phyloP scores from a whole-genome alignment of 2,329 filamentous ascomycete species.

The Chrysoporthe austroafricana region DNA sequence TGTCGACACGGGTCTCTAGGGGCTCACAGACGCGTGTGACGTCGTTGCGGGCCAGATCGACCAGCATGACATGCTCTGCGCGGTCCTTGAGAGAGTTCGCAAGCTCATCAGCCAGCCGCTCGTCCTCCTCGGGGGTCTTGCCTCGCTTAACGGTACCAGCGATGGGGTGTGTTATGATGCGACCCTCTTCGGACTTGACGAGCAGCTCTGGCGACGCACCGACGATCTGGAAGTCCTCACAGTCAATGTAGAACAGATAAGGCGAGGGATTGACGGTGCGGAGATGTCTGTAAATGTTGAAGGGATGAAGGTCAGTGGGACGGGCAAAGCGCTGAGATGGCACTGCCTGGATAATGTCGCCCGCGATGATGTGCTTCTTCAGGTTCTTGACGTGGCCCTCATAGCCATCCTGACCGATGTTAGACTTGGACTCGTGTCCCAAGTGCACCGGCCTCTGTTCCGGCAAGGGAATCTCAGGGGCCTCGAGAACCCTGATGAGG shows the following conservation, averaged over 20 bases:
- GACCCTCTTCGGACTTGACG: slow-evolving; percentile 84
- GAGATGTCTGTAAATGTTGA: slow-evolving; percentile 96
- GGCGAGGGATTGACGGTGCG: slow-evolving; percentile 97
- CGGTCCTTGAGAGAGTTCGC: slow-evolving; percentile 85
- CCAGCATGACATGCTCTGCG: slow-evolving; percentile 96
- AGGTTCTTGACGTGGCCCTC: slow-evolving; percentile 83
- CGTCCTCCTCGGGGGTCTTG: slow-evolving; percentile 79
- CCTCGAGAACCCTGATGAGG: slow-evolving; percentile 72
- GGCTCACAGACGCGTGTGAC: slow-evolving; percentile 96
- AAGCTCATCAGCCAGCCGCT: slow-evolving; percentile 75
- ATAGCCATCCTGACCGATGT: slow-evolving; percentile 87
- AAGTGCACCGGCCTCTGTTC: slow-evolving; percentile 73
- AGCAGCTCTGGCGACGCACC: slow-evolving; percentile 94
- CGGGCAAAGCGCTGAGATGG: slow-evolving; percentile 91
- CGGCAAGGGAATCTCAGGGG: slow-evolving; percentile 77
- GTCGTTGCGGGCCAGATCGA: slow-evolving; percentile 94
- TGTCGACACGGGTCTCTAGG: slow-evolving; percentile 84
- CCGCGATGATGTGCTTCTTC: slow-evolving; percentile 87
- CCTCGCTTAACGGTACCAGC: slow-evolving; percentile 93
- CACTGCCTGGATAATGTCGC: slow-evolving; percentile 97
- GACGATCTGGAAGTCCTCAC: slow-evolving; percentile 89
- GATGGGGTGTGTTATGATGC: slow-evolving; percentile 95
- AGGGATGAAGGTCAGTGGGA: slow-evolving; percentile 89
- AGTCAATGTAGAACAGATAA: slow-evolving; percentile 96
- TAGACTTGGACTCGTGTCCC: slow-evolving; percentile 83